These are phyloP conservation scores for Yarrowia sp. DNA, from an alignment of 805 yeast genomes.

Conservation along the genomic window DNA sequence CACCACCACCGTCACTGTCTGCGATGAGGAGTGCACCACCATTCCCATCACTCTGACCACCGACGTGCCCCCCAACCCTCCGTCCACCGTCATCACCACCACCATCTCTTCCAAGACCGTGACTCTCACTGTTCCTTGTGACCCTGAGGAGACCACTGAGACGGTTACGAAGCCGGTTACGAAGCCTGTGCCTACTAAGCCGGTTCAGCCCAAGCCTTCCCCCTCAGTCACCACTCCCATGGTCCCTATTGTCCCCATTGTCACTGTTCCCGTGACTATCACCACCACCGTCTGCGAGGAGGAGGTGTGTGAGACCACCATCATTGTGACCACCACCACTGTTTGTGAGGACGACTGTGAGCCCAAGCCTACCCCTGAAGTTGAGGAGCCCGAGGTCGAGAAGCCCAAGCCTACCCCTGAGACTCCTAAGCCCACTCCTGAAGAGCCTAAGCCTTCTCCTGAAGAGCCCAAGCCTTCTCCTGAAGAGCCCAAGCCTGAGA, in stretches of 20 bases:
- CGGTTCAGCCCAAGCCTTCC: not conserved
- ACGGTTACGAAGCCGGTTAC: not conserved
- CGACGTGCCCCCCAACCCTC: not conserved
- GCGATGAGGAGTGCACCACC: not conserved
- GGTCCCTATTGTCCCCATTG: not conserved
- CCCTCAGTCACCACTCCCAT: not conserved
- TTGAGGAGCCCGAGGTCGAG: not conserved
- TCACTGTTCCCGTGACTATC: not conserved
- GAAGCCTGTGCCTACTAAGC: not conserved
- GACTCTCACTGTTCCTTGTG: conserved; percentile 17
- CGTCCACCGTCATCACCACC: not conserved
- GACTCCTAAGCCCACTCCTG: not conserved
- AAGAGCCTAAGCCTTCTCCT: not conserved
- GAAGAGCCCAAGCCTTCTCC: not conserved
- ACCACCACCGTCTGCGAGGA: not conserved
- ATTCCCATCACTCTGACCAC: not conserved
- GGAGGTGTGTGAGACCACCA: not conserved
- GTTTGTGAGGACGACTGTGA: not conserved
- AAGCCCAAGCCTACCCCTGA: not conserved
- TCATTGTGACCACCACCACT: not conserved
- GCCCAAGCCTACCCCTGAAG: not conserved
- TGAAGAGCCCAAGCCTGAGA: not conserved
- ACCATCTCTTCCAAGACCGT: not conserved
- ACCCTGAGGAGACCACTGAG: not conserved
- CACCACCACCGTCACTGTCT: not conserved